A percentile compares a stretch with the other conserved stretches of the same genome.
These are phyloP conservation scores for Boletus vinaceobasis DNA, from an alignment of 768 basidiomycete species.

Conservation along the genomic window DNA sequence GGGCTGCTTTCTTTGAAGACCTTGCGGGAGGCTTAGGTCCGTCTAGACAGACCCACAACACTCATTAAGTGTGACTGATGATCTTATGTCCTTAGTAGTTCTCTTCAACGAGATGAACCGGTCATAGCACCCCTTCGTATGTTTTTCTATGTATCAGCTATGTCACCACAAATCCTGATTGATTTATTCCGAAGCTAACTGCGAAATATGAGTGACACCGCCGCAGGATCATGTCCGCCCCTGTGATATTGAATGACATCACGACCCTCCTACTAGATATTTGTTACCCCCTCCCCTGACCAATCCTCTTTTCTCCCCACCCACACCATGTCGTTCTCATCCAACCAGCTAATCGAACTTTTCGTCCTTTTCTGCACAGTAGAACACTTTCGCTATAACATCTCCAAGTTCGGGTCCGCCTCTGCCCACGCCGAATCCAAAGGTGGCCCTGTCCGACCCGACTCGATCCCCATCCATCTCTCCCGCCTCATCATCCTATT, in stretches of 20 bases:
- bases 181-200: neutral
- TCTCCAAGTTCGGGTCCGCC: neutral
- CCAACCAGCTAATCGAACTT: slow-evolving; percentile 3
- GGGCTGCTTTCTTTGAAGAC: no score
- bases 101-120: no score
- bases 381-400: neutral
- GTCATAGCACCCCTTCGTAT: no score
- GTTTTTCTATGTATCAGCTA: no score
- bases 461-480: slow-evolving; percentile 1
- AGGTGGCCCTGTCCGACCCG: slow-evolving; percentile 2
- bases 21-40: no score
- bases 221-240: neutral
- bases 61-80: no score
- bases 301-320: neutral
- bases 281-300: no score
- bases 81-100: no score
- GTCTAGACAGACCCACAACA: no score
- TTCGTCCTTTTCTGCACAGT: neutral
- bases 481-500: neutral
- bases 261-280: neutral
- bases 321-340: slow-evolving; percentile 1
- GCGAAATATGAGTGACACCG: neutral
- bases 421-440: neutral
- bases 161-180: no score
- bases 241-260: neutral